Conservation (phyloP, 805 yeast species). For the Dipodascopsis tothii region DNA sequence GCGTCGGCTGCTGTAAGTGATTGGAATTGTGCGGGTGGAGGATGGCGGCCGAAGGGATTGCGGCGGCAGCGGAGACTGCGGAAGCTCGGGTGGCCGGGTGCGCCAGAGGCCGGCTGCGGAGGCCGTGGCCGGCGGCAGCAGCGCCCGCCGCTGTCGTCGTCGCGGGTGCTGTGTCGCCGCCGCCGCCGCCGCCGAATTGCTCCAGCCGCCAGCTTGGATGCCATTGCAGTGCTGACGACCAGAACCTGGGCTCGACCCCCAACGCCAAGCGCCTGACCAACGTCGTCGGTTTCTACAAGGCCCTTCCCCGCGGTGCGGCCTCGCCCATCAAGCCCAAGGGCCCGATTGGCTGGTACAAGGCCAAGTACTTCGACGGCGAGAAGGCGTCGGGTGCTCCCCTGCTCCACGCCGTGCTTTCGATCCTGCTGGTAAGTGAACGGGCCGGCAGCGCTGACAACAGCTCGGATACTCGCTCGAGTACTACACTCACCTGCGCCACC, state of each 20-base stretch:
- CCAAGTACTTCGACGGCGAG: conserved; percentile 76
- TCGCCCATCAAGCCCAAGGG: conserved; percentile 48
- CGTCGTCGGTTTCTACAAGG: conserved; percentile 91
- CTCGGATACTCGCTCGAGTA: conserved; percentile 9
- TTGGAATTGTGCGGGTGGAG: too few species aligned
- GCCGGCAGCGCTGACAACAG: background rate
- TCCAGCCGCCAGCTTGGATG: too few species aligned
- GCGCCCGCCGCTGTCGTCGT: too few species aligned
- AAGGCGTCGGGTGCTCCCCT: conserved; percentile 80
- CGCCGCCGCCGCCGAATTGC: too few species aligned
- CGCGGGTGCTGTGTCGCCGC: too few species aligned
- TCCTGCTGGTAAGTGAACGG: background rate
- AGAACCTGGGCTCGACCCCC: conserved; percentile 91
- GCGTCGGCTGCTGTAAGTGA: conserved; percentile 85
- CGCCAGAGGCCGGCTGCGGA: too few species aligned
- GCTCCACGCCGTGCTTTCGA: conserved; percentile 4
- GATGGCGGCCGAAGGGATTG: too few species aligned
- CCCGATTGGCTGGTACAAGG: conserved; percentile 47
- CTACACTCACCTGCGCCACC: conserved; percentile 8
- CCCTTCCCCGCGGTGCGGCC: conserved; percentile 89
- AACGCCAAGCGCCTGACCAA: conserved; percentile 94
- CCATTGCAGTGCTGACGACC: too few species aligned
- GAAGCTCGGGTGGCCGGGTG: too few species aligned
- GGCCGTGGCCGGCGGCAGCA: too few species aligned
- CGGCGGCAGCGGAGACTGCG: too few species aligned